Evolutionary conservation across 1,139 yeast genomes (phyloP).

Genomic region (Suhomyces bokatorum): DNA sequence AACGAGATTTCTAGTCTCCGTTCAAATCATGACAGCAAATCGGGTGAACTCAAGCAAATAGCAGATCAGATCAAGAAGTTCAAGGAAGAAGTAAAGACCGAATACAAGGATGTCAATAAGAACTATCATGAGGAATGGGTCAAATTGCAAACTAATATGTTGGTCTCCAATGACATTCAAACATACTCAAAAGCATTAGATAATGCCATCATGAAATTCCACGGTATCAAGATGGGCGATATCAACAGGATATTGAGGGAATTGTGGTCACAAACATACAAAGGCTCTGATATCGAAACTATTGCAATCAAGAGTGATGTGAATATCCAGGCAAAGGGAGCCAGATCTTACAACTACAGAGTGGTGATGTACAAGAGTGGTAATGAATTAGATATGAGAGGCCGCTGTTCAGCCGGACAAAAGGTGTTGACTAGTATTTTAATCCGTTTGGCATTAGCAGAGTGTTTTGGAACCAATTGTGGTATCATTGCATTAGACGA

Average conservation of each 20-base stretch:
- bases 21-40: constrained; percentile 70
- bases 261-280: constrained; percentile 90
- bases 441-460: constrained; percentile 88
- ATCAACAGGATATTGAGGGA: constrained; percentile 86
- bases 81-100: constrained; percentile 61
- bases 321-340: constrained; percentile 56
- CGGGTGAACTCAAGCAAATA: constrained; percentile 85
- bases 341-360: constrained; percentile 82
- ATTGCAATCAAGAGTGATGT: constrained; percentile 84
- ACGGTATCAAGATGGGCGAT: constrained; percentile 87
- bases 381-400: constrained; percentile 94
- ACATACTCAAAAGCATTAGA: constrained; percentile 86
- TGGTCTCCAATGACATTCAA: constrained; percentile 82
- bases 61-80: constrained; percentile 66
- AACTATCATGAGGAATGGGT: constrained; percentile 72
- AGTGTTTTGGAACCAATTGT: constrained; percentile 92
- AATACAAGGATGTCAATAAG: constrained; percentile 66
- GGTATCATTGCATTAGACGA: constrained; percentile 96
- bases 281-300: constrained; percentile 93
- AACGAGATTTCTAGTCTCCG: constrained; percentile 56
- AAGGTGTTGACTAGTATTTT: constrained; percentile 91
- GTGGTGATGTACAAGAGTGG: constrained; percentile 95
- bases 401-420: constrained; percentile 98
- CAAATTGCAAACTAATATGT: constrained; percentile 70
- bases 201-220: constrained; percentile 91